Percentiles rank a stretch among this genome's conserved stretches.
phyloP scores from a whole-genome alignment of 31 red algal genomes.

The Odonthalia washingtoniensis region DNA sequence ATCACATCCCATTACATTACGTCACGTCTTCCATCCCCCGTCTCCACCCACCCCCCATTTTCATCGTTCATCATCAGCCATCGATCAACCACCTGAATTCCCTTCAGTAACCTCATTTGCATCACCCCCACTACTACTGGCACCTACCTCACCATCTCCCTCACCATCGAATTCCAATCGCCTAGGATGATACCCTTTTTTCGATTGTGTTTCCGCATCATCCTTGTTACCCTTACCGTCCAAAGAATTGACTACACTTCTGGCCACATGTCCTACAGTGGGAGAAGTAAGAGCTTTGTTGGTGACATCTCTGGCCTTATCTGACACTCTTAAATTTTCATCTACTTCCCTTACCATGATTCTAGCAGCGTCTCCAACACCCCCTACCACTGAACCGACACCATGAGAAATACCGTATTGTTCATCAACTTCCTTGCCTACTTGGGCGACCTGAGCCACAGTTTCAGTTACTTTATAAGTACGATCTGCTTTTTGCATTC shows the following conservation, averaged over 20 bases:
- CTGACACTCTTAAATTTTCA: slow-evolving; percentile 62
- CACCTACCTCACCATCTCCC: too few relatives aligned
- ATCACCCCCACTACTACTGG: too few relatives aligned
- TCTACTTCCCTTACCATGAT: slow-evolving; percentile 68
- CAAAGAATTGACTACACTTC: slow-evolving; percentile 48
- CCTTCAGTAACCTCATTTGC: too few relatives aligned
- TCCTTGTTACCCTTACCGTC: slow-evolving; percentile 13
- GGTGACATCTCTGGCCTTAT: slow-evolving; percentile 47
- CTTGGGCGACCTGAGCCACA: slow-evolving; percentile 46
- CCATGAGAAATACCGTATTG: slow-evolving; percentile 55
- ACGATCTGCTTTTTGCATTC: slow-evolving; percentile 53
- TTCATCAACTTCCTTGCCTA: slow-evolving; percentile 47
- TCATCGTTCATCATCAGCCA: too few relatives aligned
- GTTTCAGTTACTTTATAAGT: slow-evolving; percentile 50
- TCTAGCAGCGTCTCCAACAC: slow-evolving; percentile 49
- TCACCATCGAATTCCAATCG: background rate
- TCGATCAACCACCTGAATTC: too few relatives aligned
- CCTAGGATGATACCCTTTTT: background rate
- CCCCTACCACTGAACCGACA: slow-evolving; percentile 42
- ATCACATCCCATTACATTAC: background rate
- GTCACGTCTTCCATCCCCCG: too few relatives aligned
- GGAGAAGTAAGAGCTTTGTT: slow-evolving; percentile 56
- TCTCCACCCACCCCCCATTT: too few relatives aligned
- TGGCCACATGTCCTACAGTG: slow-evolving; percentile 41
- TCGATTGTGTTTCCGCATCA: slow-evolving; percentile 26